Conservation (phyloP, 1,284 basidiomycete species). For the Ganoderma multipileum region DNA sequence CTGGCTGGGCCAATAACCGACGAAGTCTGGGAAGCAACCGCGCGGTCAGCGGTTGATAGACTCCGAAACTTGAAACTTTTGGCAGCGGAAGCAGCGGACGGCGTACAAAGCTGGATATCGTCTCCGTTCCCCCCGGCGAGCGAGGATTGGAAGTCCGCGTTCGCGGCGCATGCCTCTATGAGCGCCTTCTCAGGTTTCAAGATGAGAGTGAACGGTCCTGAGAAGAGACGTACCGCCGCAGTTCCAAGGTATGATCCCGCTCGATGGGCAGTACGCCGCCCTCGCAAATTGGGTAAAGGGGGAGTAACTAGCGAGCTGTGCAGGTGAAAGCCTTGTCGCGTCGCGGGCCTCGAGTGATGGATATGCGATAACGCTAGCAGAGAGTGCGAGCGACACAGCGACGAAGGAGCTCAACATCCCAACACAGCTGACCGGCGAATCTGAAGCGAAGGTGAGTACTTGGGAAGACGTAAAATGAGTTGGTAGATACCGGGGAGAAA, state of each 20-base stretch:
- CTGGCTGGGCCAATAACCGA: constrained; percentile 53
- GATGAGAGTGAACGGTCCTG: neutral
- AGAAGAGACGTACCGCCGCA: constrained; percentile 48
- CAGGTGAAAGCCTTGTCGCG: too few species aligned
- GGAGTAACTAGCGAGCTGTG: constrained; percentile 40
- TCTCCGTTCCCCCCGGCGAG: constrained; percentile 55
- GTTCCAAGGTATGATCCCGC: constrained; percentile 46
- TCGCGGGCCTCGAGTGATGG: too few species aligned
- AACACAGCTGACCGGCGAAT: too few species aligned
- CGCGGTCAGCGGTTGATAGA: neutral
- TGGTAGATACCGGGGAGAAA: too few species aligned
- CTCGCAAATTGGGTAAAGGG: constrained; percentile 58
- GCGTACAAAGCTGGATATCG: constrained; percentile 49
- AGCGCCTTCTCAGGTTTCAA: neutral
- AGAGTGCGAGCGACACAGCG: too few species aligned
- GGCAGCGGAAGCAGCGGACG: too few species aligned
- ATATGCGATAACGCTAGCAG: too few species aligned
- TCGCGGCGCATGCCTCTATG: constrained; percentile 46
- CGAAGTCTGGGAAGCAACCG: constrained; percentile 43
- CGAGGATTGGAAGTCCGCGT: constrained; percentile 51
- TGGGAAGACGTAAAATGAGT: too few species aligned
- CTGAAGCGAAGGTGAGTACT: too few species aligned
- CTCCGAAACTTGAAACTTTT: neutral
- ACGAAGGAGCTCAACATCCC: too few species aligned
- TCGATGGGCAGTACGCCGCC: constrained; percentile 56